Percentiles rank a stretch among this genome's conserved stretches.
Conservation (phyloP, 176 grass and related monocot genomes). For the Cymbopogon citratus region DNA sequence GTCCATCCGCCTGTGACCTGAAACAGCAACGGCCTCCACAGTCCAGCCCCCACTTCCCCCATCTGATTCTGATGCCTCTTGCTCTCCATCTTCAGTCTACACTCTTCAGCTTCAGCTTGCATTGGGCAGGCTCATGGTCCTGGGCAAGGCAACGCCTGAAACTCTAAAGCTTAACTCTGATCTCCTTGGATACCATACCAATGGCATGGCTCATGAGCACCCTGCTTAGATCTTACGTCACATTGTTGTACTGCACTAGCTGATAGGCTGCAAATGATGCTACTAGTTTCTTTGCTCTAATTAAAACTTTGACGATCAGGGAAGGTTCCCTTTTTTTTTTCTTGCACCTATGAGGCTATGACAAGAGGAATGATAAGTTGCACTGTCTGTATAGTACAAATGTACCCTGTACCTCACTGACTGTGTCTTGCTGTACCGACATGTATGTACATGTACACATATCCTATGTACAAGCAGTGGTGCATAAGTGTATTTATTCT, state of each 20-base stretch:
- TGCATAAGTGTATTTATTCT: neutral
- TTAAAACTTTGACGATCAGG: neutral
- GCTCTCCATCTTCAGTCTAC: neutral
- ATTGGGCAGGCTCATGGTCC: neutral
- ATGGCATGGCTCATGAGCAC: neutral
- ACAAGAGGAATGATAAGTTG: neutral
- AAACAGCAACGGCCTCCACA: neutral
- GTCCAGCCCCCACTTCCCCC: neutral
- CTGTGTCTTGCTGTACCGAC: neutral
- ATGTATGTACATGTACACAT: neutral
- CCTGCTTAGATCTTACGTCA: slow-evolving; percentile 7
- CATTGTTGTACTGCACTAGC: neutral
- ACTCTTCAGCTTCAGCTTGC: neutral
- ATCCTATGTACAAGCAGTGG: neutral
- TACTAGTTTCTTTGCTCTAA: neutral
- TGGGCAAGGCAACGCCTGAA: neutral
- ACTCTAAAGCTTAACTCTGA: neutral
- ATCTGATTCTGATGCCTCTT: too few relatives aligned
- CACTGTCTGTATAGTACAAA: neutral
- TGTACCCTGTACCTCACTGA: neutral
- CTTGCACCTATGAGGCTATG: neutral
- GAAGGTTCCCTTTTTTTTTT: neutral
- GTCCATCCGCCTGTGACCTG: neutral
- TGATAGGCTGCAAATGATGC: neutral
- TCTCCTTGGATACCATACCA: neutral